A percentile compares a stretch with the other conserved stretches of the same genome.
Conservation (phyloP, 2,329 filamentous ascomycete genomes). For the Botryosphaeria agaves region DNA sequence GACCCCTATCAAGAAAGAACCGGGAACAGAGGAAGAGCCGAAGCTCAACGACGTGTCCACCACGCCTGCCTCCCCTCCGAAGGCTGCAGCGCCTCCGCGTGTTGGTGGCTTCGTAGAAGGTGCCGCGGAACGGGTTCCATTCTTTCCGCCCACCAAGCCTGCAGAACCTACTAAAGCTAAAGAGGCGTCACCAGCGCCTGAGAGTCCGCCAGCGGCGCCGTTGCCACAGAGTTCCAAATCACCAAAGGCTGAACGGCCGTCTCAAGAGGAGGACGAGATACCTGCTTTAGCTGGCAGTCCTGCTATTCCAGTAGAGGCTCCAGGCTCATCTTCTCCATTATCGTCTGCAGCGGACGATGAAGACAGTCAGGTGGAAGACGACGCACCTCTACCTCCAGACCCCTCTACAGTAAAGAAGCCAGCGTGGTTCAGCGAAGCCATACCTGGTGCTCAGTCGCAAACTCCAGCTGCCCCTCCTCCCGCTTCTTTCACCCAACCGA, state of each 20-base stretch:
- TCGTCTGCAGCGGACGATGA: constrained; percentile 11
- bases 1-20: constrained; percentile 22
- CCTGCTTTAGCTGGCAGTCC: constrained; percentile 30
- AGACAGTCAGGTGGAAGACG: constrained; percentile 14
- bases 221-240: constrained; percentile 14
- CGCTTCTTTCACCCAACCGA: no score
- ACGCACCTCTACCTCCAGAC: constrained; percentile 10
- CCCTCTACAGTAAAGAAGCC: constrained; percentile 4
- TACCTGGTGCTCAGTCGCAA: no score
- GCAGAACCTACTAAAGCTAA: constrained; percentile 4
- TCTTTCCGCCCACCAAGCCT: background rate
- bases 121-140: background rate
- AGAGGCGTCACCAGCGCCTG: constrained; percentile 14
- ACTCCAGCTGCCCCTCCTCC: no score
- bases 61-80: constrained; percentile 15
- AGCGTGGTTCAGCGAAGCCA: no score
- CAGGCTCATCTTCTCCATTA: constrained; percentile 10
- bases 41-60: constrained; percentile 18
- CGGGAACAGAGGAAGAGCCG: constrained; percentile 12
- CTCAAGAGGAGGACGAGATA: constrained; percentile 18
- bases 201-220: background rate
- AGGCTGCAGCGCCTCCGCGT: constrained; percentile 2
- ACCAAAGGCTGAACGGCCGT: no score
- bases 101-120: background rate
- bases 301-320: constrained; percentile 21